Conservation (phyloP, 1,284 basidiomycete genomes). For the Boletus calvinii region DNA sequence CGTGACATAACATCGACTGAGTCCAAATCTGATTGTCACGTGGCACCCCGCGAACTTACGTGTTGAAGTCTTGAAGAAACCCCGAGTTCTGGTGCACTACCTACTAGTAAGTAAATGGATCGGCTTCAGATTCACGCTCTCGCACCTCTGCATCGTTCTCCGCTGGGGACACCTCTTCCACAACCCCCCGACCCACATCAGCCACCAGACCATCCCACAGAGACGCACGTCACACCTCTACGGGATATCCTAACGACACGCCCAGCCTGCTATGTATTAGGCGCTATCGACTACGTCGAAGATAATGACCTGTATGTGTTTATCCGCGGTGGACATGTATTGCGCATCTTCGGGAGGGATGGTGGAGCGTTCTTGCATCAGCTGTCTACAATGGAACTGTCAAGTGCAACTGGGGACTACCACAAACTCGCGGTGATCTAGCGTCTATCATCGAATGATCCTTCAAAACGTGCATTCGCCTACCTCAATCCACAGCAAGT, state of each 20-base stretch:
- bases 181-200: slow-evolving; percentile 11
- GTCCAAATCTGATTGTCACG: too few relatives aligned
- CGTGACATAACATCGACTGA: too few relatives aligned
- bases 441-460: slow-evolving; percentile 26
- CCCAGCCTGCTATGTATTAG: slow-evolving; percentile 35
- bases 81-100: slow-evolving; percentile 30
- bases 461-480: slow-evolving; percentile 7
- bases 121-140: slow-evolving; percentile 57
- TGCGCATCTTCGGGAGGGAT: slow-evolving; percentile 56
- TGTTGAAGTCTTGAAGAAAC: too few relatives aligned
- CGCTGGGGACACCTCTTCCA: slow-evolving; percentile 29
- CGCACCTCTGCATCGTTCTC: slow-evolving; percentile 54
- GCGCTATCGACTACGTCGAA: slow-evolving; percentile 63
- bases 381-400: slow-evolving; percentile 36
- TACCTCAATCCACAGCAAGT: slow-evolving; percentile 13
- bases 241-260: slow-evolving; percentile 38
- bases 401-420: slow-evolving; percentile 33
- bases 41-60: too few relatives aligned
- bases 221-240: too few relatives aligned
- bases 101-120: too few relatives aligned
- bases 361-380: slow-evolving; percentile 45
- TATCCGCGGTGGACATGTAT: slow-evolving; percentile 47
- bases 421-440: slow-evolving; percentile 19
- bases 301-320: slow-evolving; percentile 58
- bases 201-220: slow-evolving; percentile 22